These are phyloP conservation scores for Chytriomyces sp. DNA, from an alignment of 192 early-diverging fungal genomes.

Conservation along the genomic window DNA sequence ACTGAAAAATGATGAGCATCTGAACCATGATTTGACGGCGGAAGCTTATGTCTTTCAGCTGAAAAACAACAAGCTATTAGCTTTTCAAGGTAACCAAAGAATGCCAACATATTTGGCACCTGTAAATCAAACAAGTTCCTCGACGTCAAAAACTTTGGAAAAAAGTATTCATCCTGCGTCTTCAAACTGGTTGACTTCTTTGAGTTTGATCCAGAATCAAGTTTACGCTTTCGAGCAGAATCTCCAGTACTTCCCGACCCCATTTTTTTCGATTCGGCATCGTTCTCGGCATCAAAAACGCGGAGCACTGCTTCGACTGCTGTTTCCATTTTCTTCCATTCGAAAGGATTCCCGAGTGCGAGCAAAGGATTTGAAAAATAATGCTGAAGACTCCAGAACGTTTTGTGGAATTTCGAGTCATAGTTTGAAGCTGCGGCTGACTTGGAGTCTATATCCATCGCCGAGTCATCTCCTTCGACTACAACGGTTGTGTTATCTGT, in stretches of 20 bases:
- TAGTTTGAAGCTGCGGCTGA: background rate
- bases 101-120: constrained; percentile 47
- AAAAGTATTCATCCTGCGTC: constrained; percentile 51
- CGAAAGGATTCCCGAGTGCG: constrained; percentile 42
- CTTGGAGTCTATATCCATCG: constrained; percentile 48
- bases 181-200: constrained; percentile 3
- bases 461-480: constrained; percentile 39
- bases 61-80: background rate
- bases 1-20: constrained; percentile 83
- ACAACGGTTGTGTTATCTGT: constrained; percentile 61
- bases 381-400: constrained; percentile 81
- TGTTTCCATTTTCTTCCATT: constrained; percentile 41
- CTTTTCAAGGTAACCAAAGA: background rate
- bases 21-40: constrained; percentile 87
- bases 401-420: constrained; percentile 60
- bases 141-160: constrained; percentile 79
- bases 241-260: background rate
- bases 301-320: constrained; percentile 9
- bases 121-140: constrained; percentile 73
- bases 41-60: constrained; percentile 82
- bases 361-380: constrained; percentile 75
- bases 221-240: constrained; percentile 31
- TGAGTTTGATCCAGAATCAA: constrained; percentile 25
- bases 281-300: constrained; percentile 30
- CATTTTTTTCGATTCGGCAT: constrained; percentile 16